A percentile compares a stretch with the other conserved stretches of the same genome.
Evolutionary conservation across 495 filamentous ascomycete genomes (phyloP).

Genomic region (Hypoxylon perforatum): DNA sequence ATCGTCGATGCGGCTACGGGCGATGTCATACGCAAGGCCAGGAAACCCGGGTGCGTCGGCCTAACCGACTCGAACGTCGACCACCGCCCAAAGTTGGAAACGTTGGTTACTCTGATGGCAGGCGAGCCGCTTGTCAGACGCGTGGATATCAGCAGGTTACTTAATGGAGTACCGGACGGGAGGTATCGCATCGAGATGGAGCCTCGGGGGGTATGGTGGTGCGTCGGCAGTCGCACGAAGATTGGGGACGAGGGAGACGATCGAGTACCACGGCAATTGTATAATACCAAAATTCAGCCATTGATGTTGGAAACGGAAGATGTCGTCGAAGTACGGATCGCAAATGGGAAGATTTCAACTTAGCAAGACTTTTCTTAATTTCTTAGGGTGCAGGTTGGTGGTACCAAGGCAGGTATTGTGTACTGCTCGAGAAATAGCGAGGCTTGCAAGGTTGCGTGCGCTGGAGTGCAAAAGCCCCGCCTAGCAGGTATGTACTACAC

Average conservation of each 20-base stretch:
- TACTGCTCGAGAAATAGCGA: too few relatives aligned
- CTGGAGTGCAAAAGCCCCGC: too few relatives aligned
- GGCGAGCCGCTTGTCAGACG: conserved; percentile 9
- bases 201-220: conserved; percentile 11
- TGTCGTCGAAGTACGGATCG: conserved; percentile 1
- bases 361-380: neutral
- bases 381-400: too few relatives aligned
- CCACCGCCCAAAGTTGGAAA: conserved; percentile 5
- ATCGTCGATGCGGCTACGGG: conserved; percentile 6
- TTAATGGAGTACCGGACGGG: conserved; percentile 9
- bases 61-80: conserved; percentile 3
- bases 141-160: conserved; percentile 10
- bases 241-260: conserved; percentile 8
- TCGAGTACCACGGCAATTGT: conserved; percentile 5
- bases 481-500: too few relatives aligned
- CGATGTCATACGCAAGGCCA: conserved; percentile 1
- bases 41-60: neutral
- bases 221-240: conserved; percentile 4
- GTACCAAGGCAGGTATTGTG: too few relatives aligned
- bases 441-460: too few relatives aligned
- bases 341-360: conserved; percentile 9
- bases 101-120: conserved; percentile 9
- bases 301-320: conserved; percentile 6
- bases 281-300: conserved; percentile 2
- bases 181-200: conserved; percentile 12